A percentile compares a stretch with the other conserved stretches of the same genome.
Conservation (phyloP, 192 early-diverging fungal genomes). For the Paraglomus occultum region DNA sequence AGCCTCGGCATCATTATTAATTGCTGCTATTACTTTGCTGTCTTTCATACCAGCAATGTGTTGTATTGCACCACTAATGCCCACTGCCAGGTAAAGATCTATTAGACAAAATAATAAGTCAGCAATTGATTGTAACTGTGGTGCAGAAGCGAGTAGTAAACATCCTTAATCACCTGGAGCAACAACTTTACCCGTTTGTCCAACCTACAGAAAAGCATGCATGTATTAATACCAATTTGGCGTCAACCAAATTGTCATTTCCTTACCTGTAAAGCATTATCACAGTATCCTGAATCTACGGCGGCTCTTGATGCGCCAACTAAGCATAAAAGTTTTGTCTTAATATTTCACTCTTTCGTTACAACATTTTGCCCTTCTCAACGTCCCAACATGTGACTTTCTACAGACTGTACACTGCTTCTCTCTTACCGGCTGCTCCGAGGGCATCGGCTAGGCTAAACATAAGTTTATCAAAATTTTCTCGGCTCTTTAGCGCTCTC, state of each 20-base stretch:
- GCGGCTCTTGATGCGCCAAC: constrained; percentile 98
- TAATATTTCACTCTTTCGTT: background rate
- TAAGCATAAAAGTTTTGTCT: constrained; percentile 33
- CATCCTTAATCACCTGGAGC: constrained; percentile 67
- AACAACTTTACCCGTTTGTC: constrained; percentile 98
- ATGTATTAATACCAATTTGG: background rate
- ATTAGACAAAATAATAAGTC: background rate
- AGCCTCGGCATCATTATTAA: constrained; percentile 98
- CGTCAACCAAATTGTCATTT: background rate
- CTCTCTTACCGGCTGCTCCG: constrained; percentile 77
- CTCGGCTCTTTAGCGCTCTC: constrained; percentile 93
- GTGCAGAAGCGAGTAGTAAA: constrained; percentile 2
- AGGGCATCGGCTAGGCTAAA: constrained; percentile 94
- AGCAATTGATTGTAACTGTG: background rate
- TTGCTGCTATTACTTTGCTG: constrained; percentile 96
- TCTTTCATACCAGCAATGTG: constrained; percentile 99
- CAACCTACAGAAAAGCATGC: constrained; percentile 49
- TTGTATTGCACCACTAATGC: constrained; percentile 97
- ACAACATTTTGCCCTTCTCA: too few species aligned
- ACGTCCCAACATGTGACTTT: constrained; percentile 13
- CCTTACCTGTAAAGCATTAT: constrained; percentile 83
- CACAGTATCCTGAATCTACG: constrained; percentile 94
- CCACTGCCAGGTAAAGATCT: constrained; percentile 92
- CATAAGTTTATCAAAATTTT: constrained; percentile 85
- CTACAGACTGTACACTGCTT: background rate